A percentile compares a stretch with the other conserved stretches of the same genome.
phyloP scores from a whole-genome alignment of 495 filamentous ascomycete genomes.

The Podospora pseudocomata region DNA sequence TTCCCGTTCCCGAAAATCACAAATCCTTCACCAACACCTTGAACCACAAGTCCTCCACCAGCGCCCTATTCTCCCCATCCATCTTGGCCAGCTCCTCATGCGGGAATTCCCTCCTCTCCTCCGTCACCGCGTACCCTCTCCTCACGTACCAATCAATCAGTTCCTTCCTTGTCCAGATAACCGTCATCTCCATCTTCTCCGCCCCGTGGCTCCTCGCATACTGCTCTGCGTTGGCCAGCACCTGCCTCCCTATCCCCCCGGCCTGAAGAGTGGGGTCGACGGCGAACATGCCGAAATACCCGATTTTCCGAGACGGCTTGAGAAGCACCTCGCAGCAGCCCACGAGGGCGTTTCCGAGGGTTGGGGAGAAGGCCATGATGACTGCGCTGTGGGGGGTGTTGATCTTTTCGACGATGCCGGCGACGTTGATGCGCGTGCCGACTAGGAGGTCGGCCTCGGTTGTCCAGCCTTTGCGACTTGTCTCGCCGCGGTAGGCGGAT shows the following conservation, averaged over 20 bases:
- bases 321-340: constrained; percentile 36
- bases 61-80: constrained; percentile 15
- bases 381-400: constrained; percentile 36
- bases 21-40: constrained; percentile 36
- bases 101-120: constrained; percentile 41
- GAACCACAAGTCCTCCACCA: constrained; percentile 42
- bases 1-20: neutral
- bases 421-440: constrained; percentile 30
- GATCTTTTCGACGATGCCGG: constrained; percentile 38
- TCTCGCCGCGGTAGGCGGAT: constrained; percentile 42
- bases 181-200: constrained; percentile 34
- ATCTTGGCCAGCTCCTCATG: constrained; percentile 26
- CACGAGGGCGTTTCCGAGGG: constrained; percentile 21
- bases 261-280: constrained; percentile 37
- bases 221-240: constrained; percentile 40
- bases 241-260: constrained; percentile 39
- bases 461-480: constrained; percentile 40
- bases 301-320: constrained; percentile 17
- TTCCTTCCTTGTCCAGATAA: constrained; percentile 38
- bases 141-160: constrained; percentile 45
- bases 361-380: constrained; percentile 30
- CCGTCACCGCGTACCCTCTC: constrained; percentile 41
- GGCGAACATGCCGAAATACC: constrained; percentile 44
- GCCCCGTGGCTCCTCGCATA: constrained; percentile 36
- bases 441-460: constrained; percentile 35